phyloP scores from a whole-genome alignment of 169 alveolate genomes.

The Miamiensis avidus region DNA sequence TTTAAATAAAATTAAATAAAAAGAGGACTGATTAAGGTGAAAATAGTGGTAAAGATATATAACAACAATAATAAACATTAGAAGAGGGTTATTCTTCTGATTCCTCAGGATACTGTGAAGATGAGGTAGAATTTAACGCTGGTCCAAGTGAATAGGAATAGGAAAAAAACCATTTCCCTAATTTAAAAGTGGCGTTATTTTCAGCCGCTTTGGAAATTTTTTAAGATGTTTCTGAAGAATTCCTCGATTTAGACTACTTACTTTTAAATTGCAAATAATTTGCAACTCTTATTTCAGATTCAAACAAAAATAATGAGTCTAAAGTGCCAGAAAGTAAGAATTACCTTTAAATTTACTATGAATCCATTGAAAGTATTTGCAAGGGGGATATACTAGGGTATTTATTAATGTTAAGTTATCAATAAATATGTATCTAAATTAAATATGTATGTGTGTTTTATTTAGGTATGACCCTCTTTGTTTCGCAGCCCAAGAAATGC shows the following conservation, averaged over 20 bases:
- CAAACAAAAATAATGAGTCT: neutral
- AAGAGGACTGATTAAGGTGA: no score
- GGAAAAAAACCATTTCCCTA: neutral
- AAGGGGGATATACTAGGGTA: neutral
- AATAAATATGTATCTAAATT: neutral
- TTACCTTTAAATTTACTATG: neutral
- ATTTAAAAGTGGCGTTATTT: neutral
- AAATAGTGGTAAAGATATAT: no score
- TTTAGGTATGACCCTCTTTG: neutral
- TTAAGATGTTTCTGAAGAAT: neutral
- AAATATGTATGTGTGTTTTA: no score
- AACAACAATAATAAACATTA: neutral
- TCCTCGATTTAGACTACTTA: neutral
- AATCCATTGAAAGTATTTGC: neutral
- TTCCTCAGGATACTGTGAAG: neutral
- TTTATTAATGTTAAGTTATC: no score
- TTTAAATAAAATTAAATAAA: no score
- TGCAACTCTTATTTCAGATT: neutral
- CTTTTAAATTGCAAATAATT: neutral
- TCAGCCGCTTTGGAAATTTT: neutral
- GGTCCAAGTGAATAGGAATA: neutral
- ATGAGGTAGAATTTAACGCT: neutral
- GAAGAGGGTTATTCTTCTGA: neutral
- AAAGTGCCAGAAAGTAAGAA: neutral
- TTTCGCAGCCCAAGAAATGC: neutral